These are phyloP conservation scores for Xenoacremonium recifei DNA, from an alignment of 2,329 filamentous ascomycete genomes.

Conservation along the genomic window DNA sequence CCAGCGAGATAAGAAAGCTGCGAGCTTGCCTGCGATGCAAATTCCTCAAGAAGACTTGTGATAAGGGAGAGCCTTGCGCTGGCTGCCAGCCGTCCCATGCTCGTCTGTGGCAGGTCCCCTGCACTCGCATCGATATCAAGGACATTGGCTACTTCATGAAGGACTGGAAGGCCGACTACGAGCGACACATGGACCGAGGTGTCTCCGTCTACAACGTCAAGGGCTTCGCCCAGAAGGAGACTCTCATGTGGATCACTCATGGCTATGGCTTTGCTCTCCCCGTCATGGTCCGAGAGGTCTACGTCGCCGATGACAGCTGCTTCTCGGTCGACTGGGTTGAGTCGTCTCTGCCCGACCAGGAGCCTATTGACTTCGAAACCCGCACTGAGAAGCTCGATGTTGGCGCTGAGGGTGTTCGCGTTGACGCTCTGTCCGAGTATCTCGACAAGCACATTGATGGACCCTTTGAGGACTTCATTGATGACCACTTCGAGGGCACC, in stretches of 20 bases:
- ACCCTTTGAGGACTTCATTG: constrained; percentile 88
- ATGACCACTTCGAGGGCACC: constrained; percentile 94
- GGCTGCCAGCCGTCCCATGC: constrained; percentile 96
- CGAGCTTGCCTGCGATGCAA: constrained; percentile 94
- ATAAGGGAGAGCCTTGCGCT: constrained; percentile 94
- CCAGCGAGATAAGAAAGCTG: constrained; percentile 93
- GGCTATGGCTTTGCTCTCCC: constrained; percentile 92
- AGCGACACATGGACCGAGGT: constrained; percentile 81
- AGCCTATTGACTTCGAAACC: constrained; percentile 78
- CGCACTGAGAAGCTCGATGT: constrained; percentile 87
- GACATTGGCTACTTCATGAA: constrained; percentile 99
- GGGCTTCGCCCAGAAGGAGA: constrained; percentile 68
- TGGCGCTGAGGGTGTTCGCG: constrained; percentile 82
- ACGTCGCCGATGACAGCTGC: constrained; percentile 86
- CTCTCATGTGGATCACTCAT: constrained; percentile 87
- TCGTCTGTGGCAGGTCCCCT: constrained; percentile 94
- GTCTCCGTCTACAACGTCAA: constrained; percentile 96
- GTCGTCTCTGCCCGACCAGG: constrained; percentile 63
- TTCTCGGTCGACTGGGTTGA: constrained; percentile 95
- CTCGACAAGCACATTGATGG: constrained; percentile 93
- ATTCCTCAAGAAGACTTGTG: constrained; percentile 98
- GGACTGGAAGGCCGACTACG: constrained; percentile 97
- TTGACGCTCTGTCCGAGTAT: constrained; percentile 81
- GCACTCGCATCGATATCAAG: constrained; percentile 97
- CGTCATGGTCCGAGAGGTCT: constrained; percentile 91